These are phyloP conservation scores for Suillus decipiens DNA, from an alignment of 768 basidiomycete genomes.

Conservation along the genomic window DNA sequence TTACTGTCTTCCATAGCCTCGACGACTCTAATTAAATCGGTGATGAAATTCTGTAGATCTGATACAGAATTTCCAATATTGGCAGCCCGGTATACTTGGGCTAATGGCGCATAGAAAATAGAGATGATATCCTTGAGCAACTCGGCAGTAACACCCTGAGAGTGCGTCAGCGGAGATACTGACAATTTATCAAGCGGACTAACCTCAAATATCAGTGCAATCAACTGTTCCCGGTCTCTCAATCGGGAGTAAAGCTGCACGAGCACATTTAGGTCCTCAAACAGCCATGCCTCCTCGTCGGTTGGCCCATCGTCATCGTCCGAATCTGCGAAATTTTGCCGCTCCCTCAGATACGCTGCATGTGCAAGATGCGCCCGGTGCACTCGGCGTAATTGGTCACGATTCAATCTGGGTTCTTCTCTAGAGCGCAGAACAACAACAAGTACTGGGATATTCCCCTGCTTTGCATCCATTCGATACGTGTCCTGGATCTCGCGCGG, in stretches of 20 bases:
- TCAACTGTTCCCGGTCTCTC: conserved; percentile 87
- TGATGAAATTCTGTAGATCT: conserved; percentile 92
- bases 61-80: conserved; percentile 92
- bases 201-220: conserved; percentile 94
- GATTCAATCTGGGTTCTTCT: conserved; percentile 72
- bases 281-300: conserved; percentile 95
- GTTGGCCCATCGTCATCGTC: conserved; percentile 93
- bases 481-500: conserved; percentile 85
- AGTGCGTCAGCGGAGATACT: neutral
- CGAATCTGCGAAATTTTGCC: conserved; percentile 68
- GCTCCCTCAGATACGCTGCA: conserved; percentile 64
- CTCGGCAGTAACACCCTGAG: conserved; percentile 90
- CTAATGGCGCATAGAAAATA: conserved; percentile 95
- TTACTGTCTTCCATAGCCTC: conserved; percentile 87
- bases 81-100: conserved; percentile 96
- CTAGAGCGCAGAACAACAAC: conserved; percentile 78
- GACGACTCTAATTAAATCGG: conserved; percentile 92
- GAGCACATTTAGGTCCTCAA: conserved; percentile 86
- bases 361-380: conserved; percentile 80
- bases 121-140: conserved; percentile 98
- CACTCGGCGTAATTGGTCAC: conserved; percentile 80
- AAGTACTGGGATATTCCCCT: conserved; percentile 74
- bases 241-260: conserved; percentile 77
- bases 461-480: conserved; percentile 75
- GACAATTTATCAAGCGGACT: conserved; percentile 18